Percentiles rank a stretch among this genome's conserved stretches.
Evolutionary conservation across 805 yeast species (phyloP).

Genomic region (Cyberlindnera xylosilytica): DNA sequence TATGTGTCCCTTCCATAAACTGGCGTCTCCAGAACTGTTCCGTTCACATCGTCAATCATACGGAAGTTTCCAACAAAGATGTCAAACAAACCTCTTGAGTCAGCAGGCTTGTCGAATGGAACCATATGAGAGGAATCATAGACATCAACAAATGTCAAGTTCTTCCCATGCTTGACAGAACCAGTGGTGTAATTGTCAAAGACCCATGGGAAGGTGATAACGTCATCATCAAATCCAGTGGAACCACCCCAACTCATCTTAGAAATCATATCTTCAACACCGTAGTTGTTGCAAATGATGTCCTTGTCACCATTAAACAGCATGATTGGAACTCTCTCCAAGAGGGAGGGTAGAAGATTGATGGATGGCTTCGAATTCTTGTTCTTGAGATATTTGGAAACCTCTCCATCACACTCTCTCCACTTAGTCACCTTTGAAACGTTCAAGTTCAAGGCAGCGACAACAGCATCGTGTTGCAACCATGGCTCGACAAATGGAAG

Average conservation of each 20-base stretch:
- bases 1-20: conserved; percentile 13
- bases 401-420: conserved; percentile 74
- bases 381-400: conserved; percentile 50
- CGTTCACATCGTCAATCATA: conserved; percentile 14
- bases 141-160: conserved; percentile 72
- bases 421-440: conserved; percentile 43
- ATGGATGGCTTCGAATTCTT: conserved; percentile 56
- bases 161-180: conserved; percentile 51
- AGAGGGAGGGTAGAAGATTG: conserved; percentile 60
- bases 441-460: conserved; percentile 50
- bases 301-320: conserved; percentile 88
- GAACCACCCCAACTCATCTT: conserved; percentile 64
- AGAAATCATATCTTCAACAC: conserved; percentile 65
- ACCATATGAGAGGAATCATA: conserved; percentile 90
- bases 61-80: conserved; percentile 29
- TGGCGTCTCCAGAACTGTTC: conserved; percentile 25
- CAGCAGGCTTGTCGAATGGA: conserved; percentile 74
- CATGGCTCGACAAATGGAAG: conserved; percentile 51
- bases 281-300: conserved; percentile 79
- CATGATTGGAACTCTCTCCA: conserved; percentile 56
- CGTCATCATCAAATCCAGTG: conserved; percentile 30
- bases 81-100: conserved; percentile 70
- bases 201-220: conserved; percentile 41
- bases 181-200: conserved; percentile 44
- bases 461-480: conserved; percentile 45